phyloP scores from a whole-genome alignment of 371 early-diverging fungal genomes.

The Zychaea mexicana region DNA sequence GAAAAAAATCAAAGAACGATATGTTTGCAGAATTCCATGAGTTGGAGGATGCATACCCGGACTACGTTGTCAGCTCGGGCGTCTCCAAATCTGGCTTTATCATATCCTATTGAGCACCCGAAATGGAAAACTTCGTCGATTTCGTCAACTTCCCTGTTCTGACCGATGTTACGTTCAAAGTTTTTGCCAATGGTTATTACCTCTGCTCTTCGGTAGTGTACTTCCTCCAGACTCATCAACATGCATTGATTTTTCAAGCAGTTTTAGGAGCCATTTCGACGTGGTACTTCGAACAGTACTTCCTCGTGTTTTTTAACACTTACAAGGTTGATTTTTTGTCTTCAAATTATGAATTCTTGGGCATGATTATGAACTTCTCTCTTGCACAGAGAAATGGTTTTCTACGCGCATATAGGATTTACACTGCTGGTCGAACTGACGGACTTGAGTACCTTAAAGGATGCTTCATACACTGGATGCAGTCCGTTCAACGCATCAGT shows the following conservation, averaged over 20 bases:
- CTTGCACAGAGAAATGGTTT: background rate
- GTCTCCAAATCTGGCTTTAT: background rate
- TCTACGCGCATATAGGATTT: background rate
- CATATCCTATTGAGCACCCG: background rate
- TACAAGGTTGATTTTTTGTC: background rate
- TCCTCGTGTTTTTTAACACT: background rate
- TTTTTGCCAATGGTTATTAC: background rate
- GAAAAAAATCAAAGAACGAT: background rate
- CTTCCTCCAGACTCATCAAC: background rate
- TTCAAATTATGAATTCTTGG: background rate
- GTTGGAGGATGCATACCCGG: background rate
- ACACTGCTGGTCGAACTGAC: background rate
- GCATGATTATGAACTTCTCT: background rate
- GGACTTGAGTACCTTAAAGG: background rate
- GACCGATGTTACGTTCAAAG: slow-evolving; percentile 8
- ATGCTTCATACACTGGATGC: slow-evolving; percentile 4
- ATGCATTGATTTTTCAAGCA: slow-evolving; percentile 11
- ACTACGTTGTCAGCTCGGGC: background rate
- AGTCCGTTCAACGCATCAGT: background rate
- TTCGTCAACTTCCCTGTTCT: background rate
- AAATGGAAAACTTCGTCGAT: background rate
- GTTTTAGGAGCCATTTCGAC: background rate
- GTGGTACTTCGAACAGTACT: slow-evolving; percentile 3
- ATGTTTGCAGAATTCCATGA: background rate
- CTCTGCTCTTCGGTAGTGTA: slow-evolving; percentile 9